Evolutionary conservation across 768 basidiomycete species (phyloP), one percentile per base, ranked within the genome.

Genomic region (Termitomyces sp.): DNA sequence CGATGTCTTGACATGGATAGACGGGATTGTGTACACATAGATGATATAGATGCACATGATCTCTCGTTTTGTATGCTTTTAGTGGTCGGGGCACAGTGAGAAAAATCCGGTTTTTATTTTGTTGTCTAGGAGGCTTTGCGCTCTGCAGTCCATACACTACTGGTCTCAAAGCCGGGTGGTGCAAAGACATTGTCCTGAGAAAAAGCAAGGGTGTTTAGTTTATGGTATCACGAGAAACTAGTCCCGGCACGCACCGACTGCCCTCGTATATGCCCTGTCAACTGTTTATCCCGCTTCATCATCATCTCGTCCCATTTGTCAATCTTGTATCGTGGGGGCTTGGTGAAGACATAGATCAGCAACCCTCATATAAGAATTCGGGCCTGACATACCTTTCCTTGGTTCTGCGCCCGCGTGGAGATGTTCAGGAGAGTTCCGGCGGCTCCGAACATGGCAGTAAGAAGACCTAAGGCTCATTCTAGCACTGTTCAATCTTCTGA

Each of bases 291-390:
- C 59, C 96, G 81, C 69, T 88, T 85, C 89, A 98, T 94, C 94
- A 98, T 93, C 90, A 92, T 92, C 57, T 91, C 84, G 63, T 98
- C 96, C 94, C 94, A 98, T 22, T 82, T 75, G 70, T 98, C 96
- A 38, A 96, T 70, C 56, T 86, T 83, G 69, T 95, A 96, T 53
- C 96, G 85, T 36, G 91, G 84, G 57, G 90, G 88, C 94, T 96
- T 62, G 7, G 35, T 22, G 1, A 28, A 22, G 13, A 13, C n/a
- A 57, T 62, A 33, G 28, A 12, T 58, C 48, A 45, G n/a, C 36
- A 35, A 12, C 24, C 13, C 16, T 20, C 12, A 13, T 6, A n/a
- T 24, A 32, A 56, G 61, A 48, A 44, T 0, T 28, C 35, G 16
- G 0, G n/a, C 2, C 20, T 11, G 32, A 62, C 66, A 62, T 57